A percentile compares a stretch with the other conserved stretches of the same genome.
Conservation (phyloP, 2,329 filamentous ascomycete species). For the Tolypocladium sp. region DNA sequence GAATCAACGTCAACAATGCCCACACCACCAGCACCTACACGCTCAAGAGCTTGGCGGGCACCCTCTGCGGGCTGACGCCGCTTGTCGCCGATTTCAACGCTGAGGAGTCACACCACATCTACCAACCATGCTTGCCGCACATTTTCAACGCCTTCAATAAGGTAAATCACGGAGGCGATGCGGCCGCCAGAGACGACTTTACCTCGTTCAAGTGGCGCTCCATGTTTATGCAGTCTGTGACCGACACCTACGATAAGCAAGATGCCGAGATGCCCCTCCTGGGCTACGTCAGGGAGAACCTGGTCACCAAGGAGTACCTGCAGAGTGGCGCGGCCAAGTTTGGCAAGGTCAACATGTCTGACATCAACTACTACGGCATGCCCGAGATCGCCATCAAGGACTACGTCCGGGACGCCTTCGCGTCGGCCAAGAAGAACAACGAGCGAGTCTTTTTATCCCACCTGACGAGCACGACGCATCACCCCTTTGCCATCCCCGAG, state of each 20-base stretch:
- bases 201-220: conserved; percentile 20
- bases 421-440: conserved; percentile 16
- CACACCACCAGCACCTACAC: conserved; percentile 33
- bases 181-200: conserved; percentile 7
- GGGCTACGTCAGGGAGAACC: conserved; percentile 17
- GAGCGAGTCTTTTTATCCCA: conserved; percentile 24
- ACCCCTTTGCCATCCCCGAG: conserved; percentile 21
- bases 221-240: conserved; percentile 22
- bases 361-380: conserved; percentile 26
- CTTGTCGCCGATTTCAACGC: conserved; percentile 32
- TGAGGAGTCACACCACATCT: conserved; percentile 31
- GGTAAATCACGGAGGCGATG: conserved; percentile 3
- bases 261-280: conserved; percentile 18
- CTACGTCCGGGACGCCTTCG: conserved; percentile 22
- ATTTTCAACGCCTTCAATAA: conserved; percentile 23
- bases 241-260: conserved; percentile 23
- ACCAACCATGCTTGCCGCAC: conserved; percentile 35
- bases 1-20: conserved; percentile 28
- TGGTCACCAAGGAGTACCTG: conserved; percentile 19
- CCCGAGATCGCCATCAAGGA: conserved; percentile 20
- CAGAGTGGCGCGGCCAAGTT: conserved; percentile 17
- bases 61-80: conserved; percentile 31
- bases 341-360: conserved; percentile 15
- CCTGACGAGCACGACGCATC: conserved; percentile 25
- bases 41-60: conserved; percentile 31